phyloP scores from a whole-genome alignment of 2,329 filamentous ascomycete species.

The Talaromyces islandicus region DNA sequence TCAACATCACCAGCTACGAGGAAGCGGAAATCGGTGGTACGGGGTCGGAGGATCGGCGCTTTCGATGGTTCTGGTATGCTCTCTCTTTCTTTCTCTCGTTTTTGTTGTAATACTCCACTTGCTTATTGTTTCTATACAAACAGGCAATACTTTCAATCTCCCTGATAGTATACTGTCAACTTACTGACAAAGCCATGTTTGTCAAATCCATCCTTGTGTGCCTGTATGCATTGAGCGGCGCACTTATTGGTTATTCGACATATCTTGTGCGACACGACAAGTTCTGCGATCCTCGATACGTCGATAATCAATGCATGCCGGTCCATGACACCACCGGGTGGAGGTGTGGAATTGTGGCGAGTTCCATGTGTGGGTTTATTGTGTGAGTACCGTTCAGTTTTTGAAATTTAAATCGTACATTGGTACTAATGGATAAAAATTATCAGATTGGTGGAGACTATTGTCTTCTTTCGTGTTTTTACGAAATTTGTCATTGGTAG shows the following conservation, averaged over 20 bases:
- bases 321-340: background rate
- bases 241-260: slow-evolving; percentile 3
- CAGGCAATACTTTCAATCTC: background rate
- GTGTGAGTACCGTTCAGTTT: background rate
- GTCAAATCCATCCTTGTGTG: background rate
- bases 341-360: slow-evolving; percentile 5
- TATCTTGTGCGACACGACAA: slow-evolving; percentile 7
- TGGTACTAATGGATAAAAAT: background rate
- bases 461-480: background rate
- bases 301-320: background rate
- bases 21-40: background rate
- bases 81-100: background rate
- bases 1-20: background rate
- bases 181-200: too few species aligned
- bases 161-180: background rate
- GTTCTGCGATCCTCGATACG: background rate
- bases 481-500: background rate
- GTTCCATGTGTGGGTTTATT: slow-evolving; percentile 3
- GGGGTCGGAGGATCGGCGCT: background rate
- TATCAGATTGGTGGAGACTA: background rate
- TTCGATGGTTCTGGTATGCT: background rate
- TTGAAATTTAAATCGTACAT: background rate
- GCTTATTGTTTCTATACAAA: background rate
- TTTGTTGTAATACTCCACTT: background rate
- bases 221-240: background rate